Percentiles rank a stretch among this genome's conserved stretches.
Evolutionary conservation across 2,329 filamentous ascomycete genomes (phyloP).

Genomic region (Aspergillus sp.): DNA sequence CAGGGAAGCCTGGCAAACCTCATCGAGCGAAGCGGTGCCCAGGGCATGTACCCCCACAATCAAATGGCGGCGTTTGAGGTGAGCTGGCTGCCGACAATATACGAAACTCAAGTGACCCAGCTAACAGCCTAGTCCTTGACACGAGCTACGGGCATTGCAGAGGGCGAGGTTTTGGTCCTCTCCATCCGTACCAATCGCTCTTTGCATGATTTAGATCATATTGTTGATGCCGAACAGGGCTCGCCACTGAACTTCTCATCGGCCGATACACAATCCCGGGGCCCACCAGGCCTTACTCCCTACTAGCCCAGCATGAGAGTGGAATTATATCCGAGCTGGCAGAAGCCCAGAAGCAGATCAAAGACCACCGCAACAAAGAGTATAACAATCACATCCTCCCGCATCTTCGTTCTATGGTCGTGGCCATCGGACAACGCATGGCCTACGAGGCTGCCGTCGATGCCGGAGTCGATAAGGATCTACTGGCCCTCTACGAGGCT

Average conservation of each 20-base stretch:
- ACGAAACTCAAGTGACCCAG: not conserved
- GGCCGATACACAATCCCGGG: conserved; percentile 20
- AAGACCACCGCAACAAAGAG: conserved; percentile 11
- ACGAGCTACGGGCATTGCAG: conserved; percentile 11
- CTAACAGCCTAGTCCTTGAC: not conserved
- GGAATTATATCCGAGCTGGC: conserved; percentile 10
- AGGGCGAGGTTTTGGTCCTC: conserved; percentile 19
- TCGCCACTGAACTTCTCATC: conserved; percentile 22
- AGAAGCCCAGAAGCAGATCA: conserved; percentile 3
- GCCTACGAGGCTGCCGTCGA: conserved; percentile 19
- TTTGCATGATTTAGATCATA: too few species aligned
- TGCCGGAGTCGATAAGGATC: conserved; percentile 7
- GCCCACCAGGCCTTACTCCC: conserved; percentile 6
- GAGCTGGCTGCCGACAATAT: not conserved
- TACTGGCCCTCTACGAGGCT: conserved; percentile 15
- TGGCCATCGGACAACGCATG: conserved; percentile 22
- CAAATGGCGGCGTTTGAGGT: conserved; percentile 14
- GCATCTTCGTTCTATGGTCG: conserved; percentile 14
- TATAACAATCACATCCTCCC: conserved; percentile 19
- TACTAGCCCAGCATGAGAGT: conserved; percentile 18
- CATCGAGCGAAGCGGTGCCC: conserved; percentile 13
- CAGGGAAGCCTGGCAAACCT: conserved; percentile 10
- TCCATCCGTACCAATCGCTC: conserved; percentile 23
- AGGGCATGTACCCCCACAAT: conserved; percentile 14
- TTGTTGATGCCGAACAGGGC: conserved; percentile 7